Evolutionary conservation across 2,329 filamentous ascomycete genomes (phyloP).

Genomic region (Hortaea werneckii): DNA sequence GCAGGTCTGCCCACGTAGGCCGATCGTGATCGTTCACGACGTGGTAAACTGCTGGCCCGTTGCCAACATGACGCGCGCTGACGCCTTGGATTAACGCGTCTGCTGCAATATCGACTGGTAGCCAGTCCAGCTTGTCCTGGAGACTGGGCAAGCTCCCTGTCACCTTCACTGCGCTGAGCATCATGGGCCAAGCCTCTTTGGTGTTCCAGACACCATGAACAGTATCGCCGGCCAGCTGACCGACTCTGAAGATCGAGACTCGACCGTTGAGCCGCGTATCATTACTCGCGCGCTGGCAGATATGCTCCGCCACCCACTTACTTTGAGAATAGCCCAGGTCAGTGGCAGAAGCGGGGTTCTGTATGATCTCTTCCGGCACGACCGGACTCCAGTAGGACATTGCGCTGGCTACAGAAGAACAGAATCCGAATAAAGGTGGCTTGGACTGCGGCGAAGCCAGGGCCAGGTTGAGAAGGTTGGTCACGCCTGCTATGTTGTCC

Average conservation of each 20-base stretch:
- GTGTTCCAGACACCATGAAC: conserved; percentile 38
- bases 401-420: conserved; percentile 42
- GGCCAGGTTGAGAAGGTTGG: conserved; percentile 40
- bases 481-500: conserved; percentile 41
- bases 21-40: conserved; percentile 37
- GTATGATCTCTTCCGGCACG: conserved; percentile 31
- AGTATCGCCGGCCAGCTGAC: conserved; percentile 38
- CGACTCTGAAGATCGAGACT: conserved; percentile 37
- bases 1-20: conserved; percentile 37
- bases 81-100: conserved; percentile 29
- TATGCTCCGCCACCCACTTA: conserved; percentile 49
- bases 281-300: conserved; percentile 35
- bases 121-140: conserved; percentile 33
- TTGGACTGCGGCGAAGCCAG: conserved; percentile 20
- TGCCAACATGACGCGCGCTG: not conserved
- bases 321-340: conserved; percentile 46
- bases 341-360: conserved; percentile 34
- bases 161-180: conserved; percentile 33
- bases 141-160: conserved; percentile 33
- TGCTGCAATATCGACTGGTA: conserved; percentile 39
- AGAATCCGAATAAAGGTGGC: conserved; percentile 36
- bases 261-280: conserved; percentile 22
- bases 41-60: conserved; percentile 33
- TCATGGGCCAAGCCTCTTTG: conserved; percentile 40
- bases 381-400: conserved; percentile 17